Percentiles rank a stretch among this genome's conserved stretches.
phyloP scores from a whole-genome alignment of 495 filamentous ascomycete genomes.

The Aspergillus avenaceus region DNA sequence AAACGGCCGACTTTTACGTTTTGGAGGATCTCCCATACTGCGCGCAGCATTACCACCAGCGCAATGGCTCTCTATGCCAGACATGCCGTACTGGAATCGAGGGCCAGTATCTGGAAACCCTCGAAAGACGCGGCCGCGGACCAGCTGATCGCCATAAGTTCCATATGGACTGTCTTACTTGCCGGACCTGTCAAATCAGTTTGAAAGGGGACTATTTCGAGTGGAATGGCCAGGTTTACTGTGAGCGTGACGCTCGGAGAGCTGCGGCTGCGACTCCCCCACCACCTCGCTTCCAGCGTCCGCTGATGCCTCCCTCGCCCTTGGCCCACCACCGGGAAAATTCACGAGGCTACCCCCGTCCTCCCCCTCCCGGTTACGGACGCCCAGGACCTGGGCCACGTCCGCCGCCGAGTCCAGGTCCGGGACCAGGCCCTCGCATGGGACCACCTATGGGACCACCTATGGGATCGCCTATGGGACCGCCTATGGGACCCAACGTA shows the following conservation, averaged over 20 bases:
- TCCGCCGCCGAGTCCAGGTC: slow-evolving; percentile 4
- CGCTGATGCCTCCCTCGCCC: slow-evolving; percentile 29
- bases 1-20: slow-evolving; percentile 90
- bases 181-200: slow-evolving; percentile 49
- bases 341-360: slow-evolving; percentile 13
- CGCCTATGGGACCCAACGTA: too few relatives aligned
- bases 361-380: slow-evolving; percentile 21
- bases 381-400: slow-evolving; percentile 21
- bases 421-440: too few relatives aligned
- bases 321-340: slow-evolving; percentile 11
- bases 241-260: slow-evolving; percentile 78
- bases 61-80: slow-evolving; percentile 80
- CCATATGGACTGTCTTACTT: slow-evolving; percentile 83
- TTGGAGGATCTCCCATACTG: slow-evolving; percentile 83
- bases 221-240: slow-evolving; percentile 64
- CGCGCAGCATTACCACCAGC: slow-evolving; percentile 85
- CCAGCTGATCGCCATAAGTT: slow-evolving; percentile 66
- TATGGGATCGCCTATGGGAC: too few relatives aligned
- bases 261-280: slow-evolving; percentile 47
- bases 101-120: slow-evolving; percentile 88
- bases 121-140: slow-evolving; percentile 28
- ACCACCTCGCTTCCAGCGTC: slow-evolving; percentile 28
- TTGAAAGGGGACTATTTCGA: slow-evolving; percentile 71
- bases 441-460: too few relatives aligned
- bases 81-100: slow-evolving; percentile 84